These are phyloP conservation scores for Pseudoperonospora humuli DNA, from an alignment of 352 stramenopile species.

Conservation along the genomic window DNA sequence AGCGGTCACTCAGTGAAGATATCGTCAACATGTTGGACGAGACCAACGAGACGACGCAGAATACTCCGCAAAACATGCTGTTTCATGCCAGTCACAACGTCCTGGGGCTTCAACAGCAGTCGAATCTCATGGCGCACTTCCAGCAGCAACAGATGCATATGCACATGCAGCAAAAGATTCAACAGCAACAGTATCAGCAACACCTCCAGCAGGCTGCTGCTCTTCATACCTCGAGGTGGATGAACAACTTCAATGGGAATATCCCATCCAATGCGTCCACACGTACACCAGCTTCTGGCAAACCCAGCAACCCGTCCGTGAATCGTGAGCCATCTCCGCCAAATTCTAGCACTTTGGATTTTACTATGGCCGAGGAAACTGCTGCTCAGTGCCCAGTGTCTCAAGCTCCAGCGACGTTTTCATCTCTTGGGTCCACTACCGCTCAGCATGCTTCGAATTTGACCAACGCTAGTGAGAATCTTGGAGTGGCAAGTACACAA, in stretches of 20 bases:
- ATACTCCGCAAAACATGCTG: conserved; percentile 20
- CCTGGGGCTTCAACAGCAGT: conserved; percentile 1
- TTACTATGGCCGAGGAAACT: conserved; percentile 22
- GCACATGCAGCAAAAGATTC: conserved; percentile 22
- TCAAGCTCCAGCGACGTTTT: not conserved
- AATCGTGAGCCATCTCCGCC: not conserved
- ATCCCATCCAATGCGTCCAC: conserved; percentile 17
- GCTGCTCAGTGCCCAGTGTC: conserved; percentile 19
- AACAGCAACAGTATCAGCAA: conserved; percentile 11
- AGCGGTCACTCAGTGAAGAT: conserved; percentile 66
- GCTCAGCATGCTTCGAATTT: conserved; percentile 2
- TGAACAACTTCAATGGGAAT: conserved; percentile 20
- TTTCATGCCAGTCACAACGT: conserved; percentile 10
- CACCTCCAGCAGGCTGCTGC: conserved; percentile 19
- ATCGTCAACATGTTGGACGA: conserved; percentile 73
- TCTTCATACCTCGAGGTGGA: conserved; percentile 20
- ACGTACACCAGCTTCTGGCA: conserved; percentile 13
- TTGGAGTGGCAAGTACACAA: not conserved
- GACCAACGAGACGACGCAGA: conserved; percentile 29
- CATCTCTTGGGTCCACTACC: not conserved
- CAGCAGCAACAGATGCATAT: conserved; percentile 21
- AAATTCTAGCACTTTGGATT: conserved; percentile 18
- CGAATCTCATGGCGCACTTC: conserved; percentile 9
- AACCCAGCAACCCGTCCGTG: conserved; percentile 12
- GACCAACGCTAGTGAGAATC: conserved; percentile 6